phyloP scores from a whole-genome alignment of 495 filamentous ascomycete genomes.

The Filosporella fistucella region DNA sequence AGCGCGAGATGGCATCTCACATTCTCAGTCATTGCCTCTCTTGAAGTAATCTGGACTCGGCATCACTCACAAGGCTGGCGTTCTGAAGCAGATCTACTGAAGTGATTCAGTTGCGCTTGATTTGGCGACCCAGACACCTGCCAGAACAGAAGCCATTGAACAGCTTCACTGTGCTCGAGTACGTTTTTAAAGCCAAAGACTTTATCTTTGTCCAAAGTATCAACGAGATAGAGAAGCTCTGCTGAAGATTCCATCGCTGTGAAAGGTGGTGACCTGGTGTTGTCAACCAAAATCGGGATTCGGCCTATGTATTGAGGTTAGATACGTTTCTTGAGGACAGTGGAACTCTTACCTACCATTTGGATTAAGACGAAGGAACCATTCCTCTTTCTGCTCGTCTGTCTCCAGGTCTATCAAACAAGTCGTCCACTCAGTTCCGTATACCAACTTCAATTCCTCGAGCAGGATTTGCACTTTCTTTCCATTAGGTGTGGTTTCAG shows the following conservation, averaged over 20 bases:
- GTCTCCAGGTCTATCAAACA: slow-evolving; percentile 48
- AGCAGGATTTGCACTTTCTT: slow-evolving; percentile 19
- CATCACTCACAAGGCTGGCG: slow-evolving; percentile 38
- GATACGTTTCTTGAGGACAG: slow-evolving; percentile 5
- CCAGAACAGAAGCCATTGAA: slow-evolving; percentile 49
- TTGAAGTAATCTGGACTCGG: slow-evolving; percentile 6
- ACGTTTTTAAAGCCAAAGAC: slow-evolving; percentile 39
- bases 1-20: slow-evolving; percentile 45
- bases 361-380: slow-evolving; percentile 49
- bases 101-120: slow-evolving; percentile 34
- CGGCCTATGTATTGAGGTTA: slow-evolving; percentile 27
- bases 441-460: slow-evolving; percentile 37
- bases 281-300: slow-evolving; percentile 48
- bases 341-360: slow-evolving; percentile 26
- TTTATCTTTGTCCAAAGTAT: slow-evolving; percentile 42
- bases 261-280: slow-evolving; percentile 44
- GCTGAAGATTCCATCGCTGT: slow-evolving; percentile 48
- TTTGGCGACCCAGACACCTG: slow-evolving; percentile 41
- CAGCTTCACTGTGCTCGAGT: slow-evolving; percentile 32
- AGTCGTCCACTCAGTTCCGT: slow-evolving; percentile 47
- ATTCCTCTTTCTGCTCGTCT: slow-evolving; percentile 56
- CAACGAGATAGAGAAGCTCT: slow-evolving; percentile 46
- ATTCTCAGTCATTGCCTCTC: neutral
- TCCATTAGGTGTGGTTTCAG: slow-evolving; percentile 31
- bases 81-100: slow-evolving; percentile 37